phyloP scores from a whole-genome alignment of 2,329 filamentous ascomycete genomes.

The Diaporthe vaccinii region DNA sequence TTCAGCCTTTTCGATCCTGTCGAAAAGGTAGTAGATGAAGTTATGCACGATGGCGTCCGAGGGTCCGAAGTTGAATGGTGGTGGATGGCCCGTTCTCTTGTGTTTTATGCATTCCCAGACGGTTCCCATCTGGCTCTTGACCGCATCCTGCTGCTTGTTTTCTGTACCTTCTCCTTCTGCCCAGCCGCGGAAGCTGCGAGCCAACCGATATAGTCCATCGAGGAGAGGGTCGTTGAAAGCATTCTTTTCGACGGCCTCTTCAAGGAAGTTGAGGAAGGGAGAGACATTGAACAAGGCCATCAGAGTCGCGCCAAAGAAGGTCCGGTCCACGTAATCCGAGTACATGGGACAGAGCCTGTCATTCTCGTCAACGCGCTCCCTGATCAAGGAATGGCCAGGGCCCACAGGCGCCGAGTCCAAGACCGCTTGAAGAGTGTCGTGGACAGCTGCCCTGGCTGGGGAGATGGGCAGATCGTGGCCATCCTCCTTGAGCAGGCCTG shows the following conservation, averaged over 20 bases:
- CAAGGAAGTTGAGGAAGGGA: slow-evolving; percentile 5
- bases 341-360: not conserved
- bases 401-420: not conserved
- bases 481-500: not conserved
- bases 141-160: not conserved
- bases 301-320: not conserved
- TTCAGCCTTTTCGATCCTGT: not conserved
- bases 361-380: not conserved
- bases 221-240: not conserved
- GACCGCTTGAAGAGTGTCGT: not conserved
- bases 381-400: not conserved
- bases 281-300: slow-evolving; percentile 22
- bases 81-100: not conserved
- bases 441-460: not conserved
- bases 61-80: not conserved
- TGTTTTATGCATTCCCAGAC: not conserved
- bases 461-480: not conserved
- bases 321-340: not conserved
- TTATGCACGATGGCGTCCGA: not conserved
- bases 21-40: not conserved
- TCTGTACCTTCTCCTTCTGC: rapidly evolving
- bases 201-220: not conserved
- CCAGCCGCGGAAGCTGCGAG: not conserved
- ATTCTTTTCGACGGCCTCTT: not conserved
- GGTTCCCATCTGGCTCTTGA: not conserved